A percentile compares a stretch with the other conserved stretches of the same genome.
Evolutionary conservation across 2,329 filamentous ascomycete species (phyloP).

Genomic region (Ophiostoma ips): DNA sequence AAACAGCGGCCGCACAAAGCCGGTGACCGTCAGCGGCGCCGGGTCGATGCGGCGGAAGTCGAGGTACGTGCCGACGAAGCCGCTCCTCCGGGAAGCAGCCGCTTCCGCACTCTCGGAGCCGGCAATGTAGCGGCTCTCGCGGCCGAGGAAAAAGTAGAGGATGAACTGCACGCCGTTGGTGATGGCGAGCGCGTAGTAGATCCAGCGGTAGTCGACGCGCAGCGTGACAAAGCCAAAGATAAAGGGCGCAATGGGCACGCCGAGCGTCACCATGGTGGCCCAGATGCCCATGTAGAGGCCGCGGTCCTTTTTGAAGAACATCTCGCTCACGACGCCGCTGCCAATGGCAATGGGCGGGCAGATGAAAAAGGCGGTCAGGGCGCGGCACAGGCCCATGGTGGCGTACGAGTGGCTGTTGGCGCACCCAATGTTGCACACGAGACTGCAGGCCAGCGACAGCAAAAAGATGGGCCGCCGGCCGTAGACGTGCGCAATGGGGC

Average conservation of each 20-base stretch:
- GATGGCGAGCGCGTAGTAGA: conserved; percentile 44
- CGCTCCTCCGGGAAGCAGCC: neutral
- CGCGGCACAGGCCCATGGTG: conserved; percentile 35
- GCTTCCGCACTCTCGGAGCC: conserved; percentile 9
- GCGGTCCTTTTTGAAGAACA: conserved; percentile 40
- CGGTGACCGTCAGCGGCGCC: conserved; percentile 29
- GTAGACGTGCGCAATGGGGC: conserved; percentile 37
- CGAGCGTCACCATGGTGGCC: conserved; percentile 26
- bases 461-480: conserved; percentile 41
- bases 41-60: conserved; percentile 36
- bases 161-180: conserved; percentile 42
- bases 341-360: conserved; percentile 37
- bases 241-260: conserved; percentile 20
- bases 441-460: conserved; percentile 31
- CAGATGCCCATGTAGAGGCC: conserved; percentile 42
- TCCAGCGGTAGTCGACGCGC: conserved; percentile 41
- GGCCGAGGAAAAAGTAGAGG: conserved; percentile 39
- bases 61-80: conserved; percentile 31
- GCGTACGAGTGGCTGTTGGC: conserved; percentile 33
- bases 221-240: conserved; percentile 33
- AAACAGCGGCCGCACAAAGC: conserved; percentile 35
- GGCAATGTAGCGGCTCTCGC: conserved; percentile 40
- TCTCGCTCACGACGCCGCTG: conserved; percentile 44
- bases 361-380: conserved; percentile 40
- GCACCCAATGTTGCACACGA: conserved; percentile 38